A percentile compares a stretch with the other conserved stretches of the same genome.
These are phyloP conservation scores for Tolypocladium pustulatum DNA, from an alignment of 2,329 filamentous ascomycete species.

Conservation along the genomic window DNA sequence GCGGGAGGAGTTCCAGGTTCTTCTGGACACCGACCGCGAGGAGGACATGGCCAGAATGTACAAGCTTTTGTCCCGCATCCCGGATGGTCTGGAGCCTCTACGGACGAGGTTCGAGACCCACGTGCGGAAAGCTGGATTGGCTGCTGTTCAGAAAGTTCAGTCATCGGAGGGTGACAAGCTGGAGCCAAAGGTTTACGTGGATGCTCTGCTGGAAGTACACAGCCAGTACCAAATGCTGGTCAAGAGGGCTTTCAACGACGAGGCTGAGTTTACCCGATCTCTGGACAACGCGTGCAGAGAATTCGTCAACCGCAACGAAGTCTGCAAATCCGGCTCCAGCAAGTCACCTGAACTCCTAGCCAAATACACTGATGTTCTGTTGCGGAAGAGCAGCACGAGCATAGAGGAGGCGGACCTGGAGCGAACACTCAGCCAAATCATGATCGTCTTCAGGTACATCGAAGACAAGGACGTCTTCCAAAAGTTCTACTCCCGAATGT, in stretches of 20 bases:
- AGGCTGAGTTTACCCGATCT: constrained; percentile 92
- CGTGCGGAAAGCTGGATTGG: constrained; percentile 78
- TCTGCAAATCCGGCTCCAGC: constrained; percentile 87
- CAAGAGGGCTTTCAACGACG: constrained; percentile 84
- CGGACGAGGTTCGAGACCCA: constrained; percentile 83
- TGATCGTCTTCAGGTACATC: constrained; percentile 99
- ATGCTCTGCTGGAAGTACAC: constrained; percentile 88
- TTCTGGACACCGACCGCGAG: constrained; percentile 88
- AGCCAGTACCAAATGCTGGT: constrained; percentile 87
- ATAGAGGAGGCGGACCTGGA: constrained; percentile 93
- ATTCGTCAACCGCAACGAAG: constrained; percentile 94
- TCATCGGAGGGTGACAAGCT: constrained; percentile 76
- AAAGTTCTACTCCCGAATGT: constrained; percentile 96
- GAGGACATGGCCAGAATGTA: constrained; percentile 98
- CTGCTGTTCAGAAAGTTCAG: constrained; percentile 84
- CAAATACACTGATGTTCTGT: constrained; percentile 85
- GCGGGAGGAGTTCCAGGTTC: constrained; percentile 87
- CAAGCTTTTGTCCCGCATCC: constrained; percentile 76
- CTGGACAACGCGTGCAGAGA: constrained; percentile 95
- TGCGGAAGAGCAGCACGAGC: constrained; percentile 88
- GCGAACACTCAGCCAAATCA: constrained; percentile 79
- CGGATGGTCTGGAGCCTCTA: constrained; percentile 82
- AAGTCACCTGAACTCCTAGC: constrained; percentile 91
- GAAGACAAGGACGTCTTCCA: constrained; percentile 99
- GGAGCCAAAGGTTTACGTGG: constrained; percentile 94